Base-by-base conservation (phyloP, 2,329 filamentous ascomycete species). In the Fusarium falciforme region DNA sequence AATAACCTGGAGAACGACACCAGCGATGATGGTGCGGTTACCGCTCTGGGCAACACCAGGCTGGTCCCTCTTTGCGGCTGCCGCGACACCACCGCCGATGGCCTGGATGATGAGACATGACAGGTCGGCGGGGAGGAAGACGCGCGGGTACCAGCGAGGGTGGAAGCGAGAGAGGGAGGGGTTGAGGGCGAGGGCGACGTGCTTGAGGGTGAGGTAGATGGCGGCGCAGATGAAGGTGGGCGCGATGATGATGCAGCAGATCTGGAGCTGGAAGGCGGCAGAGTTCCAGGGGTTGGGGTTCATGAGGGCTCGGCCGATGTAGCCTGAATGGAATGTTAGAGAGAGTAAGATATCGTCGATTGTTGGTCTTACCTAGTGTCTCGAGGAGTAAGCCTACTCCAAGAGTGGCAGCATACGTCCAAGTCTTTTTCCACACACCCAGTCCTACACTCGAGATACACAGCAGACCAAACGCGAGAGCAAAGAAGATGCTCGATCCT, bases 201-300 rank as follows among this genome's bases (percentile, higher is more conserved):
- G 89, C 80, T 91, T 90, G 68, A 92, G 87, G 5, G 88, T 91
- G 29, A 92, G 86, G 83, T 92, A 92, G 80, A 92, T 88, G 77
- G 85, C 87, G 72, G 90, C 89, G 81, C 89, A 90, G 80, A 91
- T 84, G 67, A 92, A 85, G 33, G 90, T 89, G 4, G 88, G 88
- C n/a, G 84, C 87, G 60, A 90, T 84, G 80, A 90, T 88, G 82
- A 90, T 89, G 80, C 85, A 84, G 81, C 86, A 86, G 79, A 91
- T 90, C 71, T 91, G 89, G 54, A 88, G 86, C 79, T 90, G 81
- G 82, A 91, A 91, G 68, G 86, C 85, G 62, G 82, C 70, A 16
- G 83, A 77, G 80, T 88, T 82, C 86, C 88, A 92, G 5, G 89
- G 89, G 80, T 89, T 89, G 52, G 80, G 55, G 76, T 86, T 80